Evolutionary conservation across 805 yeast species (phyloP), one percentile per base, ranked within the genome.

Genomic region (Metschnikowia sp.): DNA sequence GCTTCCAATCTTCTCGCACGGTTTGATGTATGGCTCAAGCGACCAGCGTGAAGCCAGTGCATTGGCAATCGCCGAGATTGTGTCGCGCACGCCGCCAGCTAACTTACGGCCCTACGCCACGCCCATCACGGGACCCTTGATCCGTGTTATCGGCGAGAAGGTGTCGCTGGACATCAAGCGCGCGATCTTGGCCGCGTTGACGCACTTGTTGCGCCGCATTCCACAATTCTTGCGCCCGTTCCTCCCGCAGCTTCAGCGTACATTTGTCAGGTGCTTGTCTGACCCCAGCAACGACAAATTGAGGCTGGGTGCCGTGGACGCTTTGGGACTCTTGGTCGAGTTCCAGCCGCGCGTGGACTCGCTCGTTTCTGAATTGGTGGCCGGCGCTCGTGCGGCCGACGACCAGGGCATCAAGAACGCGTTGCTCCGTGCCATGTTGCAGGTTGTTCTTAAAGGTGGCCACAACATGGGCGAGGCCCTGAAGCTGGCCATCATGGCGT

Each of bases 101-200:
- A 82, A 78, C 49, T 79, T 94, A 67, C 87, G 83, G 65, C 88
- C 96, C 32, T 88, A 84, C 68, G 96, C 95, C 19, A 92, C 98
- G 8, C 82, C 83, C 28, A 88, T 95, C 53, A 91, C 97, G 28
- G 99, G 99, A 70, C 99, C 99, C 35, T 77, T 94, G 62, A 94
- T 94, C 69, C 89, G 99, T 76, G 96, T 92, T 47, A 88, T 92
- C 62, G 99, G 99, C 61, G 99, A 94, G 68, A 83, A 96, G 66
- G 92, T 88, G 55, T 79, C 84, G 13, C 78, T 96, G 51, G 96
- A 90, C 56, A 88, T 94, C 57, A 94, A 94, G 75, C 84, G 96
- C 33, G 96, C 96, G n/a, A 92, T 95, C 56, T 75, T 94, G 60
- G 76, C 78, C 52, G 96, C 98, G 1, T 77, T 95, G 65, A 86